phyloP scores from a whole-genome alignment of 768 basidiomycete species.

The Hygrocybe punicea region DNA sequence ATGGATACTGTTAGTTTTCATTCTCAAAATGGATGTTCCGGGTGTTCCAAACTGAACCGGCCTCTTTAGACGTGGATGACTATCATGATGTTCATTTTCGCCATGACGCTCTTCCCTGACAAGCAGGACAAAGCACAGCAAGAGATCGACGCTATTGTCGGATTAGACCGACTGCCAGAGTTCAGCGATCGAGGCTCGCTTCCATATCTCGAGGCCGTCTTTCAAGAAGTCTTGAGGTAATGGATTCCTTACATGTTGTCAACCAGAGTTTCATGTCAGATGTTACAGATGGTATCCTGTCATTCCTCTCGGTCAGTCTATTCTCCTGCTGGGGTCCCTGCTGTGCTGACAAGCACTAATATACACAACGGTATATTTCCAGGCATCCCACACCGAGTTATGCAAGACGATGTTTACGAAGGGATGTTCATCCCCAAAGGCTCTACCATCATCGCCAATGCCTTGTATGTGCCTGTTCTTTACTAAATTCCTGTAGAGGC shows the following conservation, averaged over 20 bases:
- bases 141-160: not conserved
- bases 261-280: not conserved
- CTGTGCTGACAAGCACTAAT: not conserved
- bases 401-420: too few species aligned
- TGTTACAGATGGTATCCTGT: not conserved
- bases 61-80: not conserved
- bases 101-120: not conserved
- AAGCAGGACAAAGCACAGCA: not conserved
- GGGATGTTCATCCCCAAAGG: constrained; percentile 12
- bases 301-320: not conserved
- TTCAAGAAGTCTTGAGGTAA: not conserved
- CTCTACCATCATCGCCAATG: constrained; percentile 3
- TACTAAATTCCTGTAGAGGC: not conserved
- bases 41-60: not conserved
- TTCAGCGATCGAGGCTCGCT: too few species aligned
- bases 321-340: not conserved
- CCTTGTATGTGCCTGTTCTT: not conserved
- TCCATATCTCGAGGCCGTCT: too few species aligned
- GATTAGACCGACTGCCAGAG: too few species aligned
- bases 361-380: too few species aligned
- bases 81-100: not conserved
- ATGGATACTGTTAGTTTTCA: constrained; percentile 33
- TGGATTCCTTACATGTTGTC: not conserved
- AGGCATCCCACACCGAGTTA: not conserved
- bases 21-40: not conserved